Evolutionary conservation across 768 basidiomycete genomes (phyloP).

Genomic region (Agrocybe pediades): DNA sequence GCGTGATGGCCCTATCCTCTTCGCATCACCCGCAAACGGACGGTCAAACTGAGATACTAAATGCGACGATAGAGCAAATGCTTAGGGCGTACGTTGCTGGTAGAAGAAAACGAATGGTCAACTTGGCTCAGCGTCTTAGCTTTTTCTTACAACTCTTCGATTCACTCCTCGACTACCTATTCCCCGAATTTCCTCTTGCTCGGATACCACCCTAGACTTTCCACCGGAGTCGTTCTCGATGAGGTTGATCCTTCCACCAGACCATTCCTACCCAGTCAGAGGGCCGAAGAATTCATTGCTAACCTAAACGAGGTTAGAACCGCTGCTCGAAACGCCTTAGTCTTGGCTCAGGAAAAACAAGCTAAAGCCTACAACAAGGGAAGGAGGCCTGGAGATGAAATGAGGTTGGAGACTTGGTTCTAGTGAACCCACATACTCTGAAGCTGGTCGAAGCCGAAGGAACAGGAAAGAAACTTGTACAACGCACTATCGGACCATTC

Average conservation of each 20-base stretch:
- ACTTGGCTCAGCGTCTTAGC: no score
- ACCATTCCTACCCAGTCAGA: not conserved
- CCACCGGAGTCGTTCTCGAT: not conserved
- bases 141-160: no score
- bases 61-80: no score
- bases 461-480: constrained; percentile 23
- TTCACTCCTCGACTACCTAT: constrained; percentile 23
- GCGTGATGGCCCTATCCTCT: no score
- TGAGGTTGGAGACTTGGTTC: constrained; percentile 17
- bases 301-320: not conserved
- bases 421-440: constrained; percentile 28
- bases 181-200: constrained; percentile 28
- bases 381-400: not conserved
- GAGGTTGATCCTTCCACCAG: not conserved
- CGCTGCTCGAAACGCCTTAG: not conserved
- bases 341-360: constrained; percentile 7
- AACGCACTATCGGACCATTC: constrained; percentile 24
- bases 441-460: constrained; percentile 22
- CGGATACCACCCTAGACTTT: constrained; percentile 24
- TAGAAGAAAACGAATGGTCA: no score
- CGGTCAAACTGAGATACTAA: no score
- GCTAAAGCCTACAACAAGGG: constrained; percentile 10
- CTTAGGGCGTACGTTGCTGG: no score
- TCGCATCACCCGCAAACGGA: no score
- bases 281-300: not conserved